phyloP scores from a whole-genome alignment of 176 grass and related monocot species.

The Bonia amplexicaulis region DNA sequence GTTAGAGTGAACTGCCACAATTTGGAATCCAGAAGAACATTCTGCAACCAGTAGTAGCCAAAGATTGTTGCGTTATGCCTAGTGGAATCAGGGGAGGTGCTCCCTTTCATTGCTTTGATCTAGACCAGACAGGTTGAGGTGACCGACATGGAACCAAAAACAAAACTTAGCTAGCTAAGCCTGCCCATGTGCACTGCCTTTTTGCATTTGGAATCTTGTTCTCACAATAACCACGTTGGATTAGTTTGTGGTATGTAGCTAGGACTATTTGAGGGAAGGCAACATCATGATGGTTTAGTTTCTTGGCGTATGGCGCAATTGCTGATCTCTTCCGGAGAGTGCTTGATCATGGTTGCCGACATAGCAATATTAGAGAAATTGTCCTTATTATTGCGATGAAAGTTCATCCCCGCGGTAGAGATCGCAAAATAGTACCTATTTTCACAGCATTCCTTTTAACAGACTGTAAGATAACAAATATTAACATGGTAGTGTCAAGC shows the following conservation, averaged over 20 bases:
- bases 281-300: not conserved
- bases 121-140: conserved; percentile 1
- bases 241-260: not conserved
- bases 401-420: not conserved
- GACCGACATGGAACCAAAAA: not conserved
- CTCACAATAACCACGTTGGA: not conserved
- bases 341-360: not conserved
- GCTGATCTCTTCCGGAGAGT: not conserved
- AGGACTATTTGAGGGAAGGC: not conserved
- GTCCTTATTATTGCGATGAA: not conserved
- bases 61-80: not conserved
- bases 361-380: not conserved
- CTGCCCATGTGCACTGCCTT: conserved; percentile 33
- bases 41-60: not conserved
- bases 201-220: conserved; percentile 11
- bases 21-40: not conserved
- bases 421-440: not conserved
- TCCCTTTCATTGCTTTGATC: not conserved
- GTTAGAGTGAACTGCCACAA: not conserved
- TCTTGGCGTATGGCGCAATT: not conserved
- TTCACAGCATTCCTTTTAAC: not conserved
- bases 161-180: conserved; percentile 1
- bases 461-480: not conserved
- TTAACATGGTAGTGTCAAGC: not conserved
- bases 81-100: not conserved